Conservation (phyloP, 2,329 filamentous ascomycete species). For the Elsinoe ampelina region DNA sequence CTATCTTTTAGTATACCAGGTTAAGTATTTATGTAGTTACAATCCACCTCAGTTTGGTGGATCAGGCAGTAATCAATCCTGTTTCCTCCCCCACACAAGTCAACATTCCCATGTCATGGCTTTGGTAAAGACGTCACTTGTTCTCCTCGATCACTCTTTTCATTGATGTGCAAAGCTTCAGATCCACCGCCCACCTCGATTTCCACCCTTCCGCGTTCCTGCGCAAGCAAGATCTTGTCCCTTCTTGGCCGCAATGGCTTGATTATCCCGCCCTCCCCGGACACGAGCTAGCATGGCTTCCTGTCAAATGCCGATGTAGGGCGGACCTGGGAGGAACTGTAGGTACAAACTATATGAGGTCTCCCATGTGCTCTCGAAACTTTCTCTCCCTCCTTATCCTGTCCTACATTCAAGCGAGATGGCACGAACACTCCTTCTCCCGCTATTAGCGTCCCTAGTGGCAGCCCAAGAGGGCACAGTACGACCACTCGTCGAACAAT, state of each 20-base stretch:
- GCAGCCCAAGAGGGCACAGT: constrained; percentile 8
- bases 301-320: constrained; percentile 6
- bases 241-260: constrained; percentile 1
- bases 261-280: background rate
- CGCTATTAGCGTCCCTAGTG: background rate
- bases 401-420: background rate
- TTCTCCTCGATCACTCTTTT: background rate
- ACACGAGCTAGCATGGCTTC: background rate
- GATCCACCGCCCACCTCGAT: constrained; percentile 6
- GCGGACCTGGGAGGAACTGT: background rate
- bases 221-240: background rate
- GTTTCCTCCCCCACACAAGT: no score
- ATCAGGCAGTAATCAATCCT: no score
- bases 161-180: constrained; percentile 7
- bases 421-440: background rate
- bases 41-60: no score
- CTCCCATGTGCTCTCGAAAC: background rate
- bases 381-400: background rate
- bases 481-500: constrained; percentile 10
- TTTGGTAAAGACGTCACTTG: constrained; percentile 5
- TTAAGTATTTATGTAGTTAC: no score
- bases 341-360: background rate
- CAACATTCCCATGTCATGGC: constrained; percentile 4
- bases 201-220: background rate
- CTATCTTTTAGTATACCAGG: no score